Evolutionary conservation across 2,329 filamentous ascomycete genomes (phyloP).

Genomic region (Trichoderma pleuroti): DNA sequence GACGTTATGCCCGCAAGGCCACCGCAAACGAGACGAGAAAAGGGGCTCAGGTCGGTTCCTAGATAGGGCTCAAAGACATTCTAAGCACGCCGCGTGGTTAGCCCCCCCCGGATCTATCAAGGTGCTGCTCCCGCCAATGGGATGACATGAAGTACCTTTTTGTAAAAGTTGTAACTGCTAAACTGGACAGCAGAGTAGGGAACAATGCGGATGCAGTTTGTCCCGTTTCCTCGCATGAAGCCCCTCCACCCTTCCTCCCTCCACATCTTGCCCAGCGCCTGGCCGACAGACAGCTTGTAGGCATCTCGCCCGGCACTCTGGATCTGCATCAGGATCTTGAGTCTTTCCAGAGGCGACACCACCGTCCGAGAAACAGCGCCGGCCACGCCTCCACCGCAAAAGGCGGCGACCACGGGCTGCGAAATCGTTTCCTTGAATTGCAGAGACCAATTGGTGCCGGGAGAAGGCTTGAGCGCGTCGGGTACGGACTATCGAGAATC

Average conservation of each 20-base stretch:
- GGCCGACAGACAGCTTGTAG: constrained; percentile 87
- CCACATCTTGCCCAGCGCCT: constrained; percentile 93
- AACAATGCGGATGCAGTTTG: constrained; percentile 96
- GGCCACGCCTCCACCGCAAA: constrained; percentile 88
- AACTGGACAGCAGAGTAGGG: constrained; percentile 98
- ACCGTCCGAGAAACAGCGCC: constrained; percentile 97
- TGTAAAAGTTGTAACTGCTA: constrained; percentile 97
- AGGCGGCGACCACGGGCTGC: constrained; percentile 84
- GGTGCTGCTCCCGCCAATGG: not conserved
- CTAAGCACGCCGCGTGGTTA: constrained; percentile 27
- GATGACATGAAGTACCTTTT: constrained; percentile 56
- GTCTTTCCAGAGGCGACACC: constrained; percentile 88
- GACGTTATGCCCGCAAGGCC: constrained; percentile 92
- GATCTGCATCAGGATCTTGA: constrained; percentile 97
- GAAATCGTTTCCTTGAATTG: constrained; percentile 56
- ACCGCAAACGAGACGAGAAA: constrained; percentile 81
- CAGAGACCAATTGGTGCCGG: constrained; percentile 27
- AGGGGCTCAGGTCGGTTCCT: constrained; percentile 67
- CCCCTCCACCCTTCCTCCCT: constrained; percentile 93
- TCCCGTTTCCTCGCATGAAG: constrained; percentile 97
- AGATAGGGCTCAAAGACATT: constrained; percentile 75
- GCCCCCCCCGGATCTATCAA: not conserved
- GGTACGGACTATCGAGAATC: constrained; percentile 27
- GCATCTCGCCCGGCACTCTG: constrained; percentile 87
- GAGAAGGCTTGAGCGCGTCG: constrained; percentile 26